Percentiles rank a stretch among this genome's conserved stretches.
phyloP scores from a whole-genome alignment of 208 protist genomes.

The Acanthamoeba polyphaga region DNA sequence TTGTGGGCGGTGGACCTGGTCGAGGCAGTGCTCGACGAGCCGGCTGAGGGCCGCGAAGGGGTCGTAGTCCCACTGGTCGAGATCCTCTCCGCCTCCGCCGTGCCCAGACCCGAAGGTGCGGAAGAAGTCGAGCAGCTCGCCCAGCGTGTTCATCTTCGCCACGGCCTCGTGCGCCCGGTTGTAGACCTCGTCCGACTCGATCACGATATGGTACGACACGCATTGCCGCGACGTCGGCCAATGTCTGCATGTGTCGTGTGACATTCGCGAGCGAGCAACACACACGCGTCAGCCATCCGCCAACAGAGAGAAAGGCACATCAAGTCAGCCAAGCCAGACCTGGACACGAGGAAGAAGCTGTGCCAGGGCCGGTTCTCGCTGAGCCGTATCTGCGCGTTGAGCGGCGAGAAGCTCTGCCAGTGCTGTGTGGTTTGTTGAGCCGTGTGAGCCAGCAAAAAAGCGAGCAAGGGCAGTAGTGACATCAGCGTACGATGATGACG shows the following conservation, averaged over 20 bases:
- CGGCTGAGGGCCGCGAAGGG: not conserved
- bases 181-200: conserved; percentile 3
- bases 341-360: conserved; percentile 46
- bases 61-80: conserved; percentile 7
- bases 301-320: too few relatives aligned
- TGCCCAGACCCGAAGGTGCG: not conserved
- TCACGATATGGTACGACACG: conserved; percentile 19
- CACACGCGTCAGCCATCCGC: not conserved
- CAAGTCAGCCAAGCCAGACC: too few relatives aligned
- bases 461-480: too few relatives aligned
- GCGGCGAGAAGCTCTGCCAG: conserved; percentile 43
- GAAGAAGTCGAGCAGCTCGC: conserved; percentile 8
- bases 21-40: not conserved
- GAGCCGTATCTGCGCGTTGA: conserved; percentile 39
- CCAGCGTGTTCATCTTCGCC: not conserved
- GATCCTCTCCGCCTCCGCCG: not conserved
- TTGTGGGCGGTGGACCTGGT: not conserved
- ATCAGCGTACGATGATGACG: conserved; percentile 42
- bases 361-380: not conserved
- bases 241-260: not conserved
- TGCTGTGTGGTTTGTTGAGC: too few relatives aligned
- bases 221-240: conserved; percentile 8
- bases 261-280: not conserved
- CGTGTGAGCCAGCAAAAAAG: too few relatives aligned
- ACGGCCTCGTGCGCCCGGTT: not conserved